Conservation (phyloP, 108 stramenopile species). For the Epithemia pelagica region DNA sequence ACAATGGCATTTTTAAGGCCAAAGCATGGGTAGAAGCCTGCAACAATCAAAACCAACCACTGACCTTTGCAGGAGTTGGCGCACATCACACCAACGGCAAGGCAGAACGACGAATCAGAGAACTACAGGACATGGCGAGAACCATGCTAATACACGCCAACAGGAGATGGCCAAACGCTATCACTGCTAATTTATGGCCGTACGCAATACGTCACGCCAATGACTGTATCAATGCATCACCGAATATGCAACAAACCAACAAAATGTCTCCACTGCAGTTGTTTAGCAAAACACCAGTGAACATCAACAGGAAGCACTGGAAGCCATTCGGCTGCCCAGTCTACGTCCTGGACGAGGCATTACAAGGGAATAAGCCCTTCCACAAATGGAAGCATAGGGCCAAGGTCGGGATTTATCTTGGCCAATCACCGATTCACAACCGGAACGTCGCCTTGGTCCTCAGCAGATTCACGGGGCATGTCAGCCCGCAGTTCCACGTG, state of each 20-base stretch:
- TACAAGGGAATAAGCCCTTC: constrained; percentile 5
- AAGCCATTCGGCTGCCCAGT: constrained; percentile 23
- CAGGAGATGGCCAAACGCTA: constrained; percentile 18
- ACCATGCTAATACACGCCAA: constrained; percentile 21
- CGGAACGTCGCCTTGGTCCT: constrained; percentile 30
- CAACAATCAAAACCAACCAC: constrained; percentile 13
- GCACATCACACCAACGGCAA: constrained; percentile 27
- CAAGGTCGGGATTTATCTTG: constrained; percentile 30
- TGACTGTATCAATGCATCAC: constrained; percentile 10
- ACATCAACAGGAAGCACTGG: constrained; percentile 13
- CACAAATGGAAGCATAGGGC: constrained; percentile 33
- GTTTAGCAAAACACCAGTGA: constrained; percentile 6
- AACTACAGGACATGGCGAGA: constrained; percentile 17
- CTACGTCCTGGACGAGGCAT: constrained; percentile 9
- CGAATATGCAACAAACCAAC: not conserved
- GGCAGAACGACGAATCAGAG: constrained; percentile 22
- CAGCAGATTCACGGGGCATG: constrained; percentile 21
- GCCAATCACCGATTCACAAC: constrained; percentile 22
- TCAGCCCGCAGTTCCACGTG: constrained; percentile 34
- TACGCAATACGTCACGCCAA: constrained; percentile 22
- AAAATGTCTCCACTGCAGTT: constrained; percentile 4
- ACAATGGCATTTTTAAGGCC: constrained; percentile 23
- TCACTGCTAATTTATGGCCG: constrained; percentile 25
- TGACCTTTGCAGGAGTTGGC: constrained; percentile 27
- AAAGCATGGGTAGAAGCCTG: constrained; percentile 13